Conservation (phyloP, 768 basidiomycete genomes). For the Calocera viscosa region DNA sequence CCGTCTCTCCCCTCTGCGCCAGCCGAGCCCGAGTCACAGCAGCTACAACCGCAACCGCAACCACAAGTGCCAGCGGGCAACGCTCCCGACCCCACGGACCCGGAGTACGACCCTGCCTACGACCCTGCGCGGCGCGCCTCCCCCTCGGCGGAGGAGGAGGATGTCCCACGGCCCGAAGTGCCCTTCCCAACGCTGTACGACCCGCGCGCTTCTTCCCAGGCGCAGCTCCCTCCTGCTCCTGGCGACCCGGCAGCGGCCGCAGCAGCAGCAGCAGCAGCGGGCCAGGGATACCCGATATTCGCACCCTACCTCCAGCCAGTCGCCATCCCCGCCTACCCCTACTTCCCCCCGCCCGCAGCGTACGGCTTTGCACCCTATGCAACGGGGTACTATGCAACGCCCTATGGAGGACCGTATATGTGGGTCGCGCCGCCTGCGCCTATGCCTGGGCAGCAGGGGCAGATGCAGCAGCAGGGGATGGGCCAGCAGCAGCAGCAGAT, state of each 20-base stretch:
- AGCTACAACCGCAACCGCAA: too few species aligned
- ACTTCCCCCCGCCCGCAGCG: background rate
- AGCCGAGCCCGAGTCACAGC: too few species aligned
- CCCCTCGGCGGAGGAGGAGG: background rate
- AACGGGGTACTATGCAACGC: background rate
- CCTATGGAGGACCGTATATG: background rate
- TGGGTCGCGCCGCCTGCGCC: background rate
- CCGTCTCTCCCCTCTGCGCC: too few species aligned
- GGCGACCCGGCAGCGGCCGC: background rate
- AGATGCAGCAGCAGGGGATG: background rate
- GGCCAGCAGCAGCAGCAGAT: background rate
- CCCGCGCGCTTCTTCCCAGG: background rate
- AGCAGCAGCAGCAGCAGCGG: background rate
- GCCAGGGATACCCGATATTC: background rate
- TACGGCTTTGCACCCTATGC: background rate
- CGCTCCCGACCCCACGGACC: background rate
- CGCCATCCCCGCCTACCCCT: background rate
- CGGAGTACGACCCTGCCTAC: conserved; percentile 3
- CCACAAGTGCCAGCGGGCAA: background rate
- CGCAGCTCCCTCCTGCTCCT: background rate
- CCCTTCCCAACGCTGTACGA: background rate
- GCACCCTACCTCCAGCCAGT: background rate
- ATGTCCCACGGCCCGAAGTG: background rate
- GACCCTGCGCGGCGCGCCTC: conserved; percentile 6
- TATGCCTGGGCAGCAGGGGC: background rate